Evolutionary conservation across 75 land plant genomes (phyloP), one percentile per base, ranked within the genome.

Genomic region (Pinus tabuliformis): DNA sequence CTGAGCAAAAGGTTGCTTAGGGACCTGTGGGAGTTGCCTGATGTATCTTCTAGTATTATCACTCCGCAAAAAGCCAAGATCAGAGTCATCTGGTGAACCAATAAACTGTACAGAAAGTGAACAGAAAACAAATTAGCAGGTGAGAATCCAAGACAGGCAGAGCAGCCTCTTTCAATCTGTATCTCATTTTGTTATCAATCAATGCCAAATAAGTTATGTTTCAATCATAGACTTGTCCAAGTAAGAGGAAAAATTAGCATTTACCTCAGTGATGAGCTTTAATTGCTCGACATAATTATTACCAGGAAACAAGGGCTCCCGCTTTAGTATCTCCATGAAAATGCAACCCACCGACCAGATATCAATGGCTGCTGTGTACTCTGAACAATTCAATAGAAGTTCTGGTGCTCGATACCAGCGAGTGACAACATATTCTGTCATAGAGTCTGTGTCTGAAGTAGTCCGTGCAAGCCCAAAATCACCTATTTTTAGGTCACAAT

Each of bases 261-360:
- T 64, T 92, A 96, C 81, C 70, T 83, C 84, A 73, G 90, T 79
- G 39, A 96, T 96, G 17, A 91, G 84, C 76, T 88, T 93, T 3
- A 96, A 87, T 79, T 95, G 98, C 74, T 91, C 85, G 26, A 95
- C 89, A 83, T 95, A 91, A 49, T 93, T 92, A 22, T 84, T 93
- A 14, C 98, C 96, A 16, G 96, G 96, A 57, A 93, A 91, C 56
- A 94, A 87, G n/a, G 97, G 95, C 75, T 94, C 86, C 28, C 94
- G 70, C n/a, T 94, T 94, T 57, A 95, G 88, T n/a, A 96, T 79
- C 80, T 96, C 99, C n/a, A 91, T 91, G 80, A 95, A 90, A 28
- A 95, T 91, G 83, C 98, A 95, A 13, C 97, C 98, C 33, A 93
- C 98, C 11, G 97, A 95, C 98, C 98, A 95, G 39, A 95, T 89